Conservation (phyloP, 306 rosid genomes). For the Geum urbanum region DNA sequence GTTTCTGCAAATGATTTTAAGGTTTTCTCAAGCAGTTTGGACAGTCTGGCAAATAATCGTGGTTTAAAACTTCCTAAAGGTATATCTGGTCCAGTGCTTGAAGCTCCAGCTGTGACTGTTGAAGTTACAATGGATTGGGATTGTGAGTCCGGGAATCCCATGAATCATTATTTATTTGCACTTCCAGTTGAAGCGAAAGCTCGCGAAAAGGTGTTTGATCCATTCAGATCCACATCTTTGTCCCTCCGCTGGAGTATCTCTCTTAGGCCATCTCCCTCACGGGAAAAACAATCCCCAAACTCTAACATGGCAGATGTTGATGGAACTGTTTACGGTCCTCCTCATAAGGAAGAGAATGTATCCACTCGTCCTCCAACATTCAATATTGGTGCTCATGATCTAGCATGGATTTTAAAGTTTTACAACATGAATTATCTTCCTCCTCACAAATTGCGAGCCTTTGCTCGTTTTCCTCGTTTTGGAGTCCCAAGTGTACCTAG, state of each 20-base stretch:
- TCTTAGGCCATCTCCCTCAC: constrained; percentile 60
- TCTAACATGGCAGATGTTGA: constrained; percentile 39
- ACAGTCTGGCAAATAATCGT: constrained; percentile 73
- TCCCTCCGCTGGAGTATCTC: constrained; percentile 89
- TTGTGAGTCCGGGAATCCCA: constrained; percentile 84
- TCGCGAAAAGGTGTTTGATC: constrained; percentile 81
- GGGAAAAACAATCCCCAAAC: constrained; percentile 40
- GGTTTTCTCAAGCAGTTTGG: constrained; percentile 79
- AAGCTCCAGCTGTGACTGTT: constrained; percentile 71
- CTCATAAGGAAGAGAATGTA: constrained; percentile 40
- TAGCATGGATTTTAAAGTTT: constrained; percentile 84
- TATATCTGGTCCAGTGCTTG: constrained; percentile 64
- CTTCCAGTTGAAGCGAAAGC: constrained; percentile 78
- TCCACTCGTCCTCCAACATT: constrained; percentile 60
- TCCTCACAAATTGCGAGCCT: constrained; percentile 91
- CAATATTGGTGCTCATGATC: constrained; percentile 95
- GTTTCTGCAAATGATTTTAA: constrained; percentile 73
- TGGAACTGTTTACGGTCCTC: constrained; percentile 51
- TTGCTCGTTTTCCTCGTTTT: constrained; percentile 96
- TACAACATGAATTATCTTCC: constrained; percentile 78
- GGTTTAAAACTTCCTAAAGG: constrained; percentile 81
- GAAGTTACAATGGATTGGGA: constrained; percentile 96
- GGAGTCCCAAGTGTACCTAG: constrained; percentile 72
- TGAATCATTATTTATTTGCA: constrained; percentile 87
- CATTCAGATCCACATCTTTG: constrained; percentile 87